Conservation (phyloP, 768 basidiomycete genomes). For the Nidularia sp. region DNA sequence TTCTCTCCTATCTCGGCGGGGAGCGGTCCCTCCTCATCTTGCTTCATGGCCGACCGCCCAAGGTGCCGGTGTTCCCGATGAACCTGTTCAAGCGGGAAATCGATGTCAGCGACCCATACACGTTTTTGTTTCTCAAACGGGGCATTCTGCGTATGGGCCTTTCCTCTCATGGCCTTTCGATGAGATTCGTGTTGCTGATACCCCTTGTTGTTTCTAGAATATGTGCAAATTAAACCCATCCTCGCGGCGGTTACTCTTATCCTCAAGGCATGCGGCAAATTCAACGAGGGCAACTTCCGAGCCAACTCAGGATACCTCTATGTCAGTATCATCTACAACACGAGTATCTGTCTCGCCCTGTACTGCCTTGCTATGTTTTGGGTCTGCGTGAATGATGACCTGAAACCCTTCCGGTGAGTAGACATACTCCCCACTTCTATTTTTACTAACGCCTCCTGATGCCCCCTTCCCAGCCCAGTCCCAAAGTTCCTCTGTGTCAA, state of each 20-base stretch:
- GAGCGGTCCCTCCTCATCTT: conserved; percentile 91
- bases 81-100: conserved; percentile 81
- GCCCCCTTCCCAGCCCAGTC: conserved; percentile 54
- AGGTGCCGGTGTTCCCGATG: conserved; percentile 82
- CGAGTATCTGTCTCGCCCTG: conserved; percentile 72
- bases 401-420: conserved; percentile 81
- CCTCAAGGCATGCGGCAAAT: conserved; percentile 83
- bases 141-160: conserved; percentile 79
- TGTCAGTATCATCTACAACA: conserved; percentile 81
- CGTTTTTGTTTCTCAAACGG: conserved; percentile 89
- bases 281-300: conserved; percentile 85
- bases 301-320: conserved; percentile 89
- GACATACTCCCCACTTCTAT: neutral
- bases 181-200: too few species aligned
- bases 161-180: too few species aligned
- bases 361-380: conserved; percentile 98
- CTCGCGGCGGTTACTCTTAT: conserved; percentile 81
- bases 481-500: conserved; percentile 99
- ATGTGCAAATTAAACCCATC: conserved; percentile 93
- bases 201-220: conserved; percentile 52
- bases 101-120: conserved; percentile 93
- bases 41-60: conserved; percentile 87
- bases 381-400: conserved; percentile 85
- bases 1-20: conserved; percentile 84
- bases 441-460: too few species aligned